Percentiles rank a stretch among this genome's conserved stretches.
phyloP scores from a whole-genome alignment of 805 yeast genomes.

The Kluyveromyces wickerhamii region DNA sequence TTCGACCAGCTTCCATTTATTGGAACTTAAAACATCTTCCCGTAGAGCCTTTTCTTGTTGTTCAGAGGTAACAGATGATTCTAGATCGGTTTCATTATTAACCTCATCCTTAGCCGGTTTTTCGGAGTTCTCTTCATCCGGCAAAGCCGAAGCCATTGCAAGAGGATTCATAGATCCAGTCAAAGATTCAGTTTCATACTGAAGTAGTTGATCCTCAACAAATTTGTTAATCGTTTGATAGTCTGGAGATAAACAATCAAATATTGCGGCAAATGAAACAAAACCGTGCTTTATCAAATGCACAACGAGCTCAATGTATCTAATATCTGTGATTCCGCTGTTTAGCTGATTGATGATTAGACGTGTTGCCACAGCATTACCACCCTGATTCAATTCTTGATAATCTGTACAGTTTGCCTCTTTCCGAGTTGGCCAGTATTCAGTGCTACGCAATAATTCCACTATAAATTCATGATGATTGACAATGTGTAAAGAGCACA shows the following conservation, averaged over 20 bases:
- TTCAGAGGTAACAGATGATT: constrained; percentile 16
- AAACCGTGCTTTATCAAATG: constrained; percentile 59
- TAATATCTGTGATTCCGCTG: constrained; percentile 9
- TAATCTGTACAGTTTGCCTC: constrained; percentile 30
- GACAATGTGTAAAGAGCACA: constrained; percentile 40
- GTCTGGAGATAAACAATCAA: constrained; percentile 46
- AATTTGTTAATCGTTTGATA: constrained; percentile 39
- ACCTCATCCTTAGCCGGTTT: constrained; percentile 6
- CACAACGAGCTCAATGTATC: constrained; percentile 41
- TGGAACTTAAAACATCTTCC: constrained; percentile 12
- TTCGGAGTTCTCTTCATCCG: constrained; percentile 53
- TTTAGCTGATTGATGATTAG: constrained; percentile 41
- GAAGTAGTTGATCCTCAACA: constrained; percentile 38
- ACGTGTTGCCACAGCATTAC: constrained; percentile 47
- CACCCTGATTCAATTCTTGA: constrained; percentile 38
- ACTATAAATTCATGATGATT: constrained; percentile 41
- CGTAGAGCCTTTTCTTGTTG: constrained; percentile 4
- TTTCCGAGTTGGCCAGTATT: constrained; percentile 55
- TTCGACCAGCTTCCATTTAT: constrained; percentile 43
- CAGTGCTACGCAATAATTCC: constrained; percentile 42
- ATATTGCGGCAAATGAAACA: constrained; percentile 54
- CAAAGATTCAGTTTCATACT: constrained; percentile 47
- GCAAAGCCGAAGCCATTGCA: constrained; percentile 81
- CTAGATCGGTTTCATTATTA: constrained; percentile 5
- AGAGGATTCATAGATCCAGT: constrained; percentile 67